A percentile compares a stretch with the other conserved stretches of the same genome.
phyloP scores from a whole-genome alignment of 805 yeast species.

The Saccharomycopsis schoenii region DNA sequence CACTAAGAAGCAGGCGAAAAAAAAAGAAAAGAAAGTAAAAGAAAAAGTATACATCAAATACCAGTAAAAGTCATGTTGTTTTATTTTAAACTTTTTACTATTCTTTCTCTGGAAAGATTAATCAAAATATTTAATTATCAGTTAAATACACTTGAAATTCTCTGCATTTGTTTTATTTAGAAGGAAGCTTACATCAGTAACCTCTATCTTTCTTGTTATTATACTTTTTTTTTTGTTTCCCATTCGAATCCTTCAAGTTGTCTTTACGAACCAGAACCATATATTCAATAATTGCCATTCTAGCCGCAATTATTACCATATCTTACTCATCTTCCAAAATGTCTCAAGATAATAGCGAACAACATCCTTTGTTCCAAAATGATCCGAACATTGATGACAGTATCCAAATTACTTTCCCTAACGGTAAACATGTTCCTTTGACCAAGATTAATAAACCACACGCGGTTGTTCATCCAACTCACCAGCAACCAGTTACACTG shows the following conservation, averaged over 20 bases:
- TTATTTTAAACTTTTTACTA: too few relatives aligned
- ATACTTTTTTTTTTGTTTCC: not conserved
- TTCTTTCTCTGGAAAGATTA: too few relatives aligned
- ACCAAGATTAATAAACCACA: constrained; percentile 11
- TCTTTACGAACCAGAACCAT: not conserved
- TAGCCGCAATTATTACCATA: not conserved
- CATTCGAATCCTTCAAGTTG: not conserved
- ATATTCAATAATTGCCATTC: not conserved
- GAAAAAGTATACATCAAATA: too few relatives aligned
- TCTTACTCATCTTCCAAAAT: not conserved
- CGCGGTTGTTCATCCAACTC: constrained; percentile 11
- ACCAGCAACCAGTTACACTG: not conserved
- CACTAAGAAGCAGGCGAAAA: not conserved
- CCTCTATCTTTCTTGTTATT: not conserved
- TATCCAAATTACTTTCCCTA: constrained; percentile 8
- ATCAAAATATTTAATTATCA: too few relatives aligned
- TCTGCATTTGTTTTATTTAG: not conserved
- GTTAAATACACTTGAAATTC: too few relatives aligned
- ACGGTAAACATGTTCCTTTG: constrained; percentile 15
- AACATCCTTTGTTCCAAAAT: constrained; percentile 4
- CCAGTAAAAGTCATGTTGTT: too few relatives aligned
- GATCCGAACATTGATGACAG: constrained; percentile 8
- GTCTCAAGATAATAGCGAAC: not conserved
- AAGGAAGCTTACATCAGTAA: too few relatives aligned
- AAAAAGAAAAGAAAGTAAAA: too few relatives aligned